Base-by-base conservation (phyloP, 164 flowering plant genomes). In the Berberis vulgaris region DNA sequence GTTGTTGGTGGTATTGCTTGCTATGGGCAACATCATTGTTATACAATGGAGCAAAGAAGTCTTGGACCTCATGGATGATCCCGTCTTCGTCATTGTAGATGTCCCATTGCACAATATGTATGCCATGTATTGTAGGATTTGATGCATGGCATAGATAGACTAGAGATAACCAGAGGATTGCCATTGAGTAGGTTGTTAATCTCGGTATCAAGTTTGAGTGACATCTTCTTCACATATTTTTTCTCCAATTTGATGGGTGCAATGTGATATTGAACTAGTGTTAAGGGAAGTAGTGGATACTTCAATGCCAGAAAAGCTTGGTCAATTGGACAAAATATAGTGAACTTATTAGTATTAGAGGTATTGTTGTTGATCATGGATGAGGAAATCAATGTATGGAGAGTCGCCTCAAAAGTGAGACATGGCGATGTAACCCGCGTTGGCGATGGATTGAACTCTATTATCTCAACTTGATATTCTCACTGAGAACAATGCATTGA, bases 91-190 rank as follows among this genome's bases (percentile, higher is more conserved):
- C 68, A 2, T 64, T 64, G 40, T 70, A 65, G 4, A 60, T 5
- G 41, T 65, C 59, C 73, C 69, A 70, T 26, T 65, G 60, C 6
- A 43, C 61, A 57, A 70, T 65, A 6, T 55, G 11, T 26, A 65
- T 57, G 3, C 12, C 43, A 9, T 70, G 65, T 43, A 70, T 53
- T 4, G 65, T 49, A 60, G 43, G 40, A 1, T 12, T 12, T 12
- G 40, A 50, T 0, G 13, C 42, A 39, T 38, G 42, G 2, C 38
- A n/a, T 6, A 7, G 6, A 1, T 42, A 58, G 10, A n/a, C n/a
- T n/a, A 50, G 64, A 52, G 59, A 69, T 8, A 38, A 69, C 64
- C 5, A 69, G 63, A 1, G 69, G 61, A 43, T 65, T 65, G 9
- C 65, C 65, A 7, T 7, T 45, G 3, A 70, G 62, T 13, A 70